These are phyloP conservation scores for Casuarina cunninghamiana DNA, from an alignment of 306 rosid species.

Conservation along the genomic window DNA sequence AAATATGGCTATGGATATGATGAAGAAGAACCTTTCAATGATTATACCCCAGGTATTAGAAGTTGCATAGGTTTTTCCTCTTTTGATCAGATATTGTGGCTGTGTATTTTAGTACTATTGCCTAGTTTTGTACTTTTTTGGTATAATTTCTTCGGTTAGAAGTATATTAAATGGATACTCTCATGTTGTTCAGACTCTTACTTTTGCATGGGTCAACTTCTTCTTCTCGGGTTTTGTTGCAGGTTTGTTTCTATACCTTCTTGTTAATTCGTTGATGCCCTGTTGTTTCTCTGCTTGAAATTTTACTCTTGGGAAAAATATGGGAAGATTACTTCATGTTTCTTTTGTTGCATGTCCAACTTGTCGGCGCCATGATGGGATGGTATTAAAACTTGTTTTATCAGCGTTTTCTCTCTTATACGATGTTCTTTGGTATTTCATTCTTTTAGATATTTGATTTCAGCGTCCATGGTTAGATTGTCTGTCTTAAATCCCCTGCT, in stretches of 20 bases:
- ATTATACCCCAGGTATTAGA: slow-evolving; percentile 84
- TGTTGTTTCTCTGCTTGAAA: not conserved
- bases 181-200: slow-evolving; percentile 78
- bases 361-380: slow-evolving; percentile 1
- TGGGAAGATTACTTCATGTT: slow-evolving; percentile 5
- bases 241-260: slow-evolving; percentile 49
- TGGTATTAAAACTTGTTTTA: not conserved
- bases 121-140: not conserved
- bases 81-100: not conserved
- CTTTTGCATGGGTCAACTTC: slow-evolving; percentile 99
- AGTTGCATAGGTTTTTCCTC: slow-evolving; percentile 9
- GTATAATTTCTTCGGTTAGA: not conserved
- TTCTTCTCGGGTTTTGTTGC: slow-evolving; percentile 99
- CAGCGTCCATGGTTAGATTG: not conserved
- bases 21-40: slow-evolving; percentile 99
- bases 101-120: not conserved
- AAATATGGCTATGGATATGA: slow-evolving; percentile 99
- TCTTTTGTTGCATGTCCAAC: slow-evolving; percentile 10
- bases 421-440: not conserved
- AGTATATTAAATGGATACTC: slow-evolving; percentile 8
- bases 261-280: slow-evolving; percentile 6
- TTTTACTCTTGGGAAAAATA: not conserved
- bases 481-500: not conserved
- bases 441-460: not conserved
- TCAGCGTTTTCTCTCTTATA: slow-evolving; percentile 8